Evolutionary conservation across 202 grass and related monocot genomes (phyloP).

Genomic region (Hordeum pubiflorum): DNA sequence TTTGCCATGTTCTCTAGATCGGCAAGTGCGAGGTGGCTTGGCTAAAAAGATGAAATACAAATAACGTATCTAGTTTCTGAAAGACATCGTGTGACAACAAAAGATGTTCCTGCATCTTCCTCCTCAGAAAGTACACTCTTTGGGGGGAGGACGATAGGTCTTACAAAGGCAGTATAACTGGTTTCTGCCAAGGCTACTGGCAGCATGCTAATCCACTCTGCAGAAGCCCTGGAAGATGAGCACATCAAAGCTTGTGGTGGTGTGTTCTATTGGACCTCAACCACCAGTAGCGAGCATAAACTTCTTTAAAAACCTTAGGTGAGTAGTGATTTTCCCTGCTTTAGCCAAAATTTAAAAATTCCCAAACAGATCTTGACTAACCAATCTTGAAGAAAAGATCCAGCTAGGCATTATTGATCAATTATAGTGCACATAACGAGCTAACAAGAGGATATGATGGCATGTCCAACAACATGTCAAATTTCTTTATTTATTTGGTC

Average conservation of each 20-base stretch:
- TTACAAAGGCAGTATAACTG: not conserved
- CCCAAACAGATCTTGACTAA: not conserved
- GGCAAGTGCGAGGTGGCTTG: not conserved
- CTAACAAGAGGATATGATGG: conserved; percentile 5
- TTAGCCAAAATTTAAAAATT: not conserved
- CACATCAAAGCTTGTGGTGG: not conserved
- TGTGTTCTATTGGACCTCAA: not conserved
- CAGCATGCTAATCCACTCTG: conserved; percentile 6
- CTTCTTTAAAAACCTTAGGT: not conserved
- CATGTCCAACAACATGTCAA: not conserved
- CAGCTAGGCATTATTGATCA: not conserved
- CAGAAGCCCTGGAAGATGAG: not conserved
- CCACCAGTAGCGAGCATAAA: not conserved
- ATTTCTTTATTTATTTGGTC: conserved; percentile 7
- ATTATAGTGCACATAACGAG: not conserved
- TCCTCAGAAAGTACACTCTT: not conserved
- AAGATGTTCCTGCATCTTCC: not conserved
- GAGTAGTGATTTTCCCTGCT: not conserved
- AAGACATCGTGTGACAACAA: not conserved
- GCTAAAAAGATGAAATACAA: not conserved
- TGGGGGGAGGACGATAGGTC: not conserved
- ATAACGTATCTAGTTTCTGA: not conserved
- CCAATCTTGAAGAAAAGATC: not conserved
- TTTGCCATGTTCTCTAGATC: not conserved
- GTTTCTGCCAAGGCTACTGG: not conserved